These are phyloP conservation scores for Scleromitrula shiraiana DNA, from an alignment of 2,329 filamentous ascomycete genomes.

Conservation along the genomic window DNA sequence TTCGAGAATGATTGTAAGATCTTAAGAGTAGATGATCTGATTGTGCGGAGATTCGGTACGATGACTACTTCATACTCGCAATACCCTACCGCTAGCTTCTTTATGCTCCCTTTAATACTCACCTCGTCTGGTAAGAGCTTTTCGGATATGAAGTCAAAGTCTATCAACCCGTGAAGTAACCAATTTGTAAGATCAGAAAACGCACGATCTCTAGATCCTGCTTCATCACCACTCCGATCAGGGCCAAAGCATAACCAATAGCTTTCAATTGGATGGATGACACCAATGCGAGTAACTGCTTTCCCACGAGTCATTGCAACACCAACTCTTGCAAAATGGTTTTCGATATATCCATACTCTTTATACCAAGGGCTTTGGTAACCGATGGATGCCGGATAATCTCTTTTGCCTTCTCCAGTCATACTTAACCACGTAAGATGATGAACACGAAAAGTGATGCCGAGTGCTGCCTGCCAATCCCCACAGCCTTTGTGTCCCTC, in stretches of 20 bases:
- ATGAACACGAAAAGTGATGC: slow-evolving; percentile 29
- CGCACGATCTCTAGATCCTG: slow-evolving; percentile 19
- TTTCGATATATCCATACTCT: slow-evolving; percentile 29
- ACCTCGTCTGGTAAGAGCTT: slow-evolving; percentile 24
- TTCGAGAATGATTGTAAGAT: slow-evolving; percentile 22
- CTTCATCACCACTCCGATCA: slow-evolving; percentile 23
- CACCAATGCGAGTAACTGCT: slow-evolving; percentile 26
- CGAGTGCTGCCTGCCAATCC: slow-evolving; percentile 31
- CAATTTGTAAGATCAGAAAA: slow-evolving; percentile 27
- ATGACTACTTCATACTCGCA: slow-evolving; percentile 29
- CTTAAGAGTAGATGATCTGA: slow-evolving; percentile 26
- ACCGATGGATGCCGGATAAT: slow-evolving; percentile 29
- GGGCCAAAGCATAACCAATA: slow-evolving; percentile 30
- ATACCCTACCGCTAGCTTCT: slow-evolving; percentile 21
- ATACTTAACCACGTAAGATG: slow-evolving; percentile 30
- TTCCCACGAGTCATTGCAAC: slow-evolving; percentile 28
- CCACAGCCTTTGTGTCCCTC: slow-evolving; percentile 30
- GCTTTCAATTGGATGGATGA: slow-evolving; percentile 31
- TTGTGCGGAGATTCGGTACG: slow-evolving; percentile 28
- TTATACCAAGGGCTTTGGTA: slow-evolving; percentile 31
- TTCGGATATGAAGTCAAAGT: slow-evolving; percentile 31
- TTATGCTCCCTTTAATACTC: slow-evolving; percentile 1
- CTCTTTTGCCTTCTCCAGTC: slow-evolving; percentile 29
- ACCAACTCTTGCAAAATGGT: slow-evolving; percentile 29
- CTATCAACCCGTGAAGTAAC: slow-evolving; percentile 27